Base-by-base conservation (phyloP, 1,139 yeast genomes). In the Geotrichum aggregatum region DNA sequence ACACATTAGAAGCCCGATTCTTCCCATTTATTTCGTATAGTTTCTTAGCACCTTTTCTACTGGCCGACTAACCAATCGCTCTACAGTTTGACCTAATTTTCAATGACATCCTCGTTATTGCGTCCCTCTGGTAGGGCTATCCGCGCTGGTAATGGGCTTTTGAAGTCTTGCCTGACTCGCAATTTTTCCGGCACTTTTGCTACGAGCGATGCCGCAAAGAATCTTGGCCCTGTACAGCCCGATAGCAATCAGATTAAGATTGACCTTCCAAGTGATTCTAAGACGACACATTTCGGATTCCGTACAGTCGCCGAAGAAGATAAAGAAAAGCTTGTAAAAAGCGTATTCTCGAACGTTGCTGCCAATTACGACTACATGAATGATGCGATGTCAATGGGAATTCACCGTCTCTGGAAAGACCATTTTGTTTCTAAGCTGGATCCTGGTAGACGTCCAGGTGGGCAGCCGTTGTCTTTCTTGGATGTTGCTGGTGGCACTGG, bases 401-500 rank as follows among this genome's bases (percentile, higher is more conserved):
- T 92, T 49, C 99, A 92, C 68, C 78, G 98, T 62, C 74, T 91
- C 52, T 92, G 99, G 99, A 92, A 92, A 66, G 82, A 80, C 65
- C 96, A 91, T 66, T 85, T 92, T 66, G 91, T 92, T 62, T 77
- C 82, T 61, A 80, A 89, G 61, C 74, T 92, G 56, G 97, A 92
- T 65, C 96, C 97, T 40, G 99, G 99, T 41, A 83, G 82, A 76
- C 80, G 98, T 65, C 91, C 96, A 3, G 95, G 92, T 43, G 82
- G 89, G 8, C 78, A 82, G 60, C 96, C 96, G 1, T 75, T 92
- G 65, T 81, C 83, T 58, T 91, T 92, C 64, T 76, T 92, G 58
- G 99, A 92, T 70, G 98, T 94, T 52, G 99, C 98, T 36, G 99
- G 98, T 54, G 99, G 99, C 31, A 89, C 98, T 14, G 99, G 98